A percentile compares a stretch with the other conserved stretches of the same genome.
These are phyloP conservation scores for Hemisphaericaspora subhashii DNA, from an alignment of 1,139 yeast genomes.

Conservation along the genomic window DNA sequence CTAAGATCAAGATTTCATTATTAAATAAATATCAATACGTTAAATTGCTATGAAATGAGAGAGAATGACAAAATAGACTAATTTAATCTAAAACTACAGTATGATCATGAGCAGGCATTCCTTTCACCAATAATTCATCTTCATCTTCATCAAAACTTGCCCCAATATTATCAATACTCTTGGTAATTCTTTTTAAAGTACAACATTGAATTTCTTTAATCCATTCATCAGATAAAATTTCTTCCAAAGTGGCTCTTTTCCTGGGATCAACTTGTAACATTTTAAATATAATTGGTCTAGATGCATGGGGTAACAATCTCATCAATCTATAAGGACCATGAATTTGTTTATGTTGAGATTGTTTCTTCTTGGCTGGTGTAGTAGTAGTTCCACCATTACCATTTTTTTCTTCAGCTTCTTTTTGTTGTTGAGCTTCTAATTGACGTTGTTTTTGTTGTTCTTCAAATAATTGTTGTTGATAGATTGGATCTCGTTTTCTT, in stretches of 20 bases:
- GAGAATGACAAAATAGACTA: neutral
- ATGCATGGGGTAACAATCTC: slow-evolving; percentile 82
- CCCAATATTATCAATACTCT: slow-evolving; percentile 25
- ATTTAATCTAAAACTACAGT: slow-evolving; percentile 30
- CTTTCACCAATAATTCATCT: slow-evolving; percentile 38
- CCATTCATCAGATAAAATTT: slow-evolving; percentile 72
- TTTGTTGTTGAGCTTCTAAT: slow-evolving; percentile 12
- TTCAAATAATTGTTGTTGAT: slow-evolving; percentile 12
- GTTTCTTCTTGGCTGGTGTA: slow-evolving; percentile 25
- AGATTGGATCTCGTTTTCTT: slow-evolving; percentile 11
- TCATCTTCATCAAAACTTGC: slow-evolving; percentile 40
- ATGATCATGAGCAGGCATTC: slow-evolving; percentile 44
- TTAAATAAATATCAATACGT: too few species aligned
- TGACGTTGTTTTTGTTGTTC: slow-evolving; percentile 12
- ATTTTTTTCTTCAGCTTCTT: slow-evolving; percentile 13
- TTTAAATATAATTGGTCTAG: slow-evolving; percentile 72
- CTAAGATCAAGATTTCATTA: too few species aligned
- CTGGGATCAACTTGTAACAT: slow-evolving; percentile 73
- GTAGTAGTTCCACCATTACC: slow-evolving; percentile 15
- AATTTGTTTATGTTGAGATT: slow-evolving; percentile 41
- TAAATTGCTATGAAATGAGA: too few species aligned
- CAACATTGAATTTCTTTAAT: slow-evolving; percentile 56
- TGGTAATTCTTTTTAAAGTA: slow-evolving; percentile 31
- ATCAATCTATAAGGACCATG: slow-evolving; percentile 88
- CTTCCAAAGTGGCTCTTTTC: slow-evolving; percentile 68